Conservation (phyloP, 345 rosid genomes). For the Aquilaria yunnanensis region DNA sequence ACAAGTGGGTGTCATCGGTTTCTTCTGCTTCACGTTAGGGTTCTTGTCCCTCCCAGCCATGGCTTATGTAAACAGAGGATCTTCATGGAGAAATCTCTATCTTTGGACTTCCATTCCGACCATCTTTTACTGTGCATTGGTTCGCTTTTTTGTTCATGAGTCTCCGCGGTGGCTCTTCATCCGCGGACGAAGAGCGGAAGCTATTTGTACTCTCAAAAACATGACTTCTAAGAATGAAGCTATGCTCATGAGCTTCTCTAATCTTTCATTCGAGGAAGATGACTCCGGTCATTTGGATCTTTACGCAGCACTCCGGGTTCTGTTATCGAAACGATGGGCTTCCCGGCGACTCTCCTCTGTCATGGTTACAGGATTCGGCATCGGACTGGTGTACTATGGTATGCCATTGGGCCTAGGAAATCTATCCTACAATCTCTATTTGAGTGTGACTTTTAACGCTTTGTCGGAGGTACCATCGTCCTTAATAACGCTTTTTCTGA, state of each 20-base stretch:
- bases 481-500: conserved; percentile 32
- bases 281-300: conserved; percentile 26
- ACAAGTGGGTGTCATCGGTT: conserved; percentile 33
- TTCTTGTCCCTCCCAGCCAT: conserved; percentile 38
- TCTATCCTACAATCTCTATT: conserved; percentile 47
- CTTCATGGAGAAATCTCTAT: conserved; percentile 40
- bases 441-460: conserved; percentile 56
- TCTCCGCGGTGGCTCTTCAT: conserved; percentile 58
- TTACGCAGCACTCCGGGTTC: conserved; percentile 39
- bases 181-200: conserved; percentile 42
- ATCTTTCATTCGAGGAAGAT: conserved; percentile 17
- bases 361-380: conserved; percentile 43
- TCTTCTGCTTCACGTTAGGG: conserved; percentile 39
- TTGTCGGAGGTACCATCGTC: conserved; percentile 61
- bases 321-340: conserved; percentile 47
- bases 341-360: conserved; percentile 30
- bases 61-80: conserved; percentile 31
- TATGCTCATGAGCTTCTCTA: conserved; percentile 22
- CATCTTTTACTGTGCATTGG: conserved; percentile 21
- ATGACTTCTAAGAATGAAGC: too few relatives aligned
- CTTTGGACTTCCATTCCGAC: conserved; percentile 47
- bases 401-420: conserved; percentile 61
- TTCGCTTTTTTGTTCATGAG: conserved; percentile 32
- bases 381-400: conserved; percentile 64
- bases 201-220: conserved; percentile 2